A percentile compares a stretch with the other conserved stretches of the same genome.
phyloP scores from a whole-genome alignment of 2,329 filamentous ascomycete genomes.

The Trichoderma sp. region DNA sequence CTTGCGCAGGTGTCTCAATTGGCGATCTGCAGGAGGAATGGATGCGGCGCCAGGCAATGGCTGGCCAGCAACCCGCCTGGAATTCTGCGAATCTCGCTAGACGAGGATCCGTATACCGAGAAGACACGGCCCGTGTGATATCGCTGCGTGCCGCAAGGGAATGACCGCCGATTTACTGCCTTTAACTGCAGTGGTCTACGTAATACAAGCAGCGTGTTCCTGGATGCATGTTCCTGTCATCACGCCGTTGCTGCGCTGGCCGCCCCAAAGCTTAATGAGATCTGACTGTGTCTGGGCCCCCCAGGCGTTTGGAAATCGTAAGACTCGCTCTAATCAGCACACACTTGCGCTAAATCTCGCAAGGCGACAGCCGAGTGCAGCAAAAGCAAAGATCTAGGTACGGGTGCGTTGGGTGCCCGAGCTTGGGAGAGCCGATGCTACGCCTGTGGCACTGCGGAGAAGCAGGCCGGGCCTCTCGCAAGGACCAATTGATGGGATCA shows the following conservation, averaged over 20 bases:
- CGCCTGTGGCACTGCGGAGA: neutral
- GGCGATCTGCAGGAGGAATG: slow-evolving; percentile 10
- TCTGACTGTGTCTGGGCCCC: slow-evolving; percentile 19
- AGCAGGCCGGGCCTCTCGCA: neutral
- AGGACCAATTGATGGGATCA: neutral
- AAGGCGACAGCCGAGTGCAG: slow-evolving; percentile 8
- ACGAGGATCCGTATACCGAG: neutral
- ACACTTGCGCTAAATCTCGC: slow-evolving; percentile 9
- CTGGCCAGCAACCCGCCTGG: slow-evolving; percentile 7
- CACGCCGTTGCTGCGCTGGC: slow-evolving; percentile 8
- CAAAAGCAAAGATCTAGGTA: slow-evolving; percentile 12
- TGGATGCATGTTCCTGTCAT: slow-evolving; percentile 1
- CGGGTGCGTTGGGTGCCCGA: neutral
- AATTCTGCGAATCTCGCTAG: neutral
- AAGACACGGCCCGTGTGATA: slow-evolving; percentile 16
- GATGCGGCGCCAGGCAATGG: slow-evolving; percentile 5
- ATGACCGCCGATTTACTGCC: neutral
- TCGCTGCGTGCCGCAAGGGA: neutral
- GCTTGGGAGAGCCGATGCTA: slow-evolving; percentile 16
- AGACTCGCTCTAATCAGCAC: slow-evolving; percentile 11
- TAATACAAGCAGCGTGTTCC: neutral
- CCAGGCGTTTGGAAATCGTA: neutral
- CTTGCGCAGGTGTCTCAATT: neutral
- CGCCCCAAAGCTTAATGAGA: neutral
- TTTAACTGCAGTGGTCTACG: neutral